Conservation (phyloP, 83 land plant genomes). For the Thuja plicata region DNA sequence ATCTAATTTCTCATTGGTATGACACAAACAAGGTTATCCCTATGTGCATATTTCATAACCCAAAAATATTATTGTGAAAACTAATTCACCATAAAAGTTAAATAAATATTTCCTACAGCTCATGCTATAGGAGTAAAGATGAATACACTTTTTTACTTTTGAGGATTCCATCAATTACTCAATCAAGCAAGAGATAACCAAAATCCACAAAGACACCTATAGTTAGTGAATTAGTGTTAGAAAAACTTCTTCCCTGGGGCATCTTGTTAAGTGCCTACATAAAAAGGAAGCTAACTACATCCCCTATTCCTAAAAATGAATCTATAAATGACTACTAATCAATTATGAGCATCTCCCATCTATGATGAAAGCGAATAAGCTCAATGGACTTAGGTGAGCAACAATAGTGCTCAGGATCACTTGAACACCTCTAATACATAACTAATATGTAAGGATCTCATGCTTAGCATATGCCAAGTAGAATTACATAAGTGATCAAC, state of each 20-base stretch:
- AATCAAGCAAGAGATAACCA: conserved; percentile 55
- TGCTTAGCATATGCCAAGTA: background rate
- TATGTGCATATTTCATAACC: background rate
- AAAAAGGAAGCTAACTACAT: background rate
- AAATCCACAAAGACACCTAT: conserved; percentile 44
- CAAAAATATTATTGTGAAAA: background rate
- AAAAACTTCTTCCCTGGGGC: conserved; percentile 37
- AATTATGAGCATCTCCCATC: background rate
- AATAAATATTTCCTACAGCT: background rate
- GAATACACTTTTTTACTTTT: conserved; percentile 58
- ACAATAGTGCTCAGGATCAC: background rate
- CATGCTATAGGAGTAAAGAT: background rate
- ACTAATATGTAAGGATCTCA: background rate
- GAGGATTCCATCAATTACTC: conserved; percentile 53
- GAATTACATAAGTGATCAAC: background rate
- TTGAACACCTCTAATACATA: background rate
- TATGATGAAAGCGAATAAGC: background rate
- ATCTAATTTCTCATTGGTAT: background rate
- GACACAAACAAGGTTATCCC: conserved; percentile 11
- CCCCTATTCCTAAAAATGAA: background rate
- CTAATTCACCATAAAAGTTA: background rate
- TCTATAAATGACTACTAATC: background rate
- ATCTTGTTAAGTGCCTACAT: conserved; percentile 19
- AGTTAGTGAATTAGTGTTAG: conserved; percentile 27
- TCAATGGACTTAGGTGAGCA: background rate